Percentiles rank a stretch among this genome's conserved stretches.
phyloP scores from a whole-genome alignment of 441 rosid species.

The Adansonia madagascariensis region DNA sequence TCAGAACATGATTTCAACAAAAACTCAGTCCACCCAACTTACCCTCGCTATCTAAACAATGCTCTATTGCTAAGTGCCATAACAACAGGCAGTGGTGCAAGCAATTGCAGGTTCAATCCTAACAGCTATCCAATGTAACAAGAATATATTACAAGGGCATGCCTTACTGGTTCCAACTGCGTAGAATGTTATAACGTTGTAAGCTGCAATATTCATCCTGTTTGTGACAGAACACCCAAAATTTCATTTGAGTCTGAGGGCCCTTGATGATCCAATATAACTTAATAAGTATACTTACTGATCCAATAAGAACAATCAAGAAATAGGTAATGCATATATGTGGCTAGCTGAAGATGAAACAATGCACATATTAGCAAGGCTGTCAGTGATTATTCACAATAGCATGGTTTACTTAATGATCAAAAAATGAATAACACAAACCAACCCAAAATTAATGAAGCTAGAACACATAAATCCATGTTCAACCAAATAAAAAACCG shows the following conservation, averaged over 20 bases:
- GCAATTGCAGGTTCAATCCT: constrained; percentile 9
- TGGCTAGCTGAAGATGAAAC: too few species aligned
- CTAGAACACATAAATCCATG: not conserved
- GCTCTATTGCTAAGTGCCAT: not conserved
- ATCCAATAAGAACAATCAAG: not conserved
- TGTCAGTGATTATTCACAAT: not conserved
- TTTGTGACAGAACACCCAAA: constrained; percentile 9
- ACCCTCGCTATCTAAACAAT: not conserved
- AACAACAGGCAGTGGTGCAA: not conserved
- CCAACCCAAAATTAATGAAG: not conserved
- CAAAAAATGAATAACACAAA: not conserved
- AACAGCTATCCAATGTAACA: not conserved
- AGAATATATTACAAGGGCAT: not conserved
- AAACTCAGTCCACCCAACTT: not conserved
- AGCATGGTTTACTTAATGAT: not conserved
- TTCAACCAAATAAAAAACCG: not conserved
- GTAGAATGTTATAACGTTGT: too few species aligned
- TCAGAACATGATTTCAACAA: not conserved
- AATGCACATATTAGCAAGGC: not conserved
- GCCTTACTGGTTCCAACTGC: too few species aligned
- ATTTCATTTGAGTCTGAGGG: not conserved
- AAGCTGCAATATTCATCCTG: not conserved
- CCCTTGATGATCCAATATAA: not conserved
- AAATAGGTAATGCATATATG: too few species aligned
- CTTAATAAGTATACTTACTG: not conserved